Evolutionary conservation across 176 grass and related monocot genomes (phyloP).

Genomic region (Carex parvula): DNA sequence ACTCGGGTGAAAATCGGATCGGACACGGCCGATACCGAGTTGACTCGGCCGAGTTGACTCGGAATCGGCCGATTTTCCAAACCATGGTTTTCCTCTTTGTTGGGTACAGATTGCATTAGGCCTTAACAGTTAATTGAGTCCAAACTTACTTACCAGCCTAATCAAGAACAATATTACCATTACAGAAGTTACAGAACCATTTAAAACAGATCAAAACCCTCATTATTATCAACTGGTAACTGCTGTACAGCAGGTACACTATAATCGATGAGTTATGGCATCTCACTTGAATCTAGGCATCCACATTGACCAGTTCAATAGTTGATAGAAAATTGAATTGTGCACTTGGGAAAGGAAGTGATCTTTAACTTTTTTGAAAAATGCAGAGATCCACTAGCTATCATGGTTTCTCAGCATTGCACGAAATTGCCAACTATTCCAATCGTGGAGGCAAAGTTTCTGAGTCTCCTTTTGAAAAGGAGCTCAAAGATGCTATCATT

Average conservation of each 20-base stretch:
- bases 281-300: no score
- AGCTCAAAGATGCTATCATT: constrained; percentile 22
- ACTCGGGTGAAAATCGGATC: no score
- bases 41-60: no score
- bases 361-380: background rate
- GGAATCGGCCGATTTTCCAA: no score
- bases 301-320: background rate
- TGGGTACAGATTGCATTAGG: background rate
- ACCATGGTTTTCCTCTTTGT: background rate
- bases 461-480: constrained; percentile 2
- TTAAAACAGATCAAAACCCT: background rate
- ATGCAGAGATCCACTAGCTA: constrained; percentile 19
- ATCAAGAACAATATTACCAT: background rate
- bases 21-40: no score
- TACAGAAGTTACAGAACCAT: background rate
- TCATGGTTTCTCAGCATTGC: constrained; percentile 14
- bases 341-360: background rate
- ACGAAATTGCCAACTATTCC: background rate
- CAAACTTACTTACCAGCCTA: background rate
- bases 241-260: background rate
- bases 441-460: background rate
- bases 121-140: background rate
- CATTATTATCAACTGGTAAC: background rate
- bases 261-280: background rate
- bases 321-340: background rate